phyloP scores from a whole-genome alignment of 2,329 filamentous ascomycete genomes.

The Dothideomycetidae sp. region DNA sequence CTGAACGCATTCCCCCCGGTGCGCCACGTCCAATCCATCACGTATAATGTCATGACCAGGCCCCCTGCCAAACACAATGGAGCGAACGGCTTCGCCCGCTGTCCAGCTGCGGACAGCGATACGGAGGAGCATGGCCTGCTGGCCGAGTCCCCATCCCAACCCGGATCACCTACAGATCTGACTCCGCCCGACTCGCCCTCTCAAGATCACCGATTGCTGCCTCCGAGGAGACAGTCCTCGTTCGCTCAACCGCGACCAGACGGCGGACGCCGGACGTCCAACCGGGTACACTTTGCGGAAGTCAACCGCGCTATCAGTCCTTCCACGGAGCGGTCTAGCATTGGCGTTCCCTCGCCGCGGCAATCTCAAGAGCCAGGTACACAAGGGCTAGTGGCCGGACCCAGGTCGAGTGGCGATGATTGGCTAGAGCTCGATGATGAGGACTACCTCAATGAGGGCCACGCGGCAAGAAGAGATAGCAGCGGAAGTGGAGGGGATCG shows the following conservation, averaged over 20 bases:
- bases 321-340: constrained; percentile 2
- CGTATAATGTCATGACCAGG: not conserved
- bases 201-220: not conserved
- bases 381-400: constrained; percentile 4
- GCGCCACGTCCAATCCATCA: not conserved
- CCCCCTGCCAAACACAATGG: not conserved
- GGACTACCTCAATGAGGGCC: constrained; percentile 39
- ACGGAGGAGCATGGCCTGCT: constrained; percentile 71
- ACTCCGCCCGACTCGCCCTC: not conserved
- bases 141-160: constrained; percentile 58
- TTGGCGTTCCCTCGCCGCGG: constrained; percentile 21
- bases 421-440: constrained; percentile 44
- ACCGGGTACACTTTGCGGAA: constrained; percentile 59
- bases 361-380: not conserved
- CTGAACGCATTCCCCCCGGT: not conserved
- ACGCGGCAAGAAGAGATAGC: constrained; percentile 19
- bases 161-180: constrained; percentile 41
- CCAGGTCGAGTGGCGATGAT: constrained; percentile 16
- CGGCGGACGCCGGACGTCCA: constrained; percentile 48
- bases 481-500: constrained; percentile 32
- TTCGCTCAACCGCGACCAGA: constrained; percentile 33
- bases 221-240: constrained; percentile 24
- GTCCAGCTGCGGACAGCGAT: constrained; percentile 42
- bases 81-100: not conserved
- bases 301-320: constrained; percentile 5